phyloP scores from a whole-genome alignment of 139 green algal species.

The Chlamydomonas sp. region DNA sequence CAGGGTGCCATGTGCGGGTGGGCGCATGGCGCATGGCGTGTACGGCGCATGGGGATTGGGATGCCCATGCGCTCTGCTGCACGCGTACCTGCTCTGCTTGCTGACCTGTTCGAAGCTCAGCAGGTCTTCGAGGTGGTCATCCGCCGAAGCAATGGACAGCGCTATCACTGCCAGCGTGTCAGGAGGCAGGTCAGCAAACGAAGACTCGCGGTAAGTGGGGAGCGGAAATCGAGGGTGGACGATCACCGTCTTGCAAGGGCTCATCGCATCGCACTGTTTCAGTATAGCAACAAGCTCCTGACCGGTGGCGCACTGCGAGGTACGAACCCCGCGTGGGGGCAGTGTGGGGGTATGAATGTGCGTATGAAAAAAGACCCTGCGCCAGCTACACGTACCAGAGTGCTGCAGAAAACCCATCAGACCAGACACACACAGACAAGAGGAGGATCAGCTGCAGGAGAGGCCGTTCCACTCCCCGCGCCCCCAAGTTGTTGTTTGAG shows the following conservation, averaged over 20 bases:
- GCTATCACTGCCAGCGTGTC: neutral
- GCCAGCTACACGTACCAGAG: too few relatives aligned
- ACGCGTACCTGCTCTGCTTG: neutral
- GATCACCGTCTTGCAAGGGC: slow-evolving; percentile 2
- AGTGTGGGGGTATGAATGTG: too few relatives aligned
- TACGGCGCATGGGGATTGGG: neutral
- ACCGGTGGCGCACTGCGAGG: neutral
- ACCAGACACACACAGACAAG: too few relatives aligned
- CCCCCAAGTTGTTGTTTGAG: neutral
- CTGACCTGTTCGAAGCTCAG: neutral
- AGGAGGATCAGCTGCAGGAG: too few relatives aligned
- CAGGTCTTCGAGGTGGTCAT: slow-evolving; percentile 1
- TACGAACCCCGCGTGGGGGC: neutral
- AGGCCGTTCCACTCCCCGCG: neutral
- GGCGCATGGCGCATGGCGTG: neutral
- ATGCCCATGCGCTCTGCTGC: neutral
- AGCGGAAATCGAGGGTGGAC: slow-evolving; percentile 3
- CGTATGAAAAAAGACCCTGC: too few relatives aligned
- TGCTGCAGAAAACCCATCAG: too few relatives aligned
- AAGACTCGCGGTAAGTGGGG: neutral
- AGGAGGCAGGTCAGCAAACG: neutral
- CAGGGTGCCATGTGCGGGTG: too few relatives aligned
- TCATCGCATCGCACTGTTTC: neutral
- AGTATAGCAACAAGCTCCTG: neutral
- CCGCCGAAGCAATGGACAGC: neutral